These are phyloP conservation scores for Terana coerulea DNA, from an alignment of 768 basidiomycete species.

Conservation along the genomic window DNA sequence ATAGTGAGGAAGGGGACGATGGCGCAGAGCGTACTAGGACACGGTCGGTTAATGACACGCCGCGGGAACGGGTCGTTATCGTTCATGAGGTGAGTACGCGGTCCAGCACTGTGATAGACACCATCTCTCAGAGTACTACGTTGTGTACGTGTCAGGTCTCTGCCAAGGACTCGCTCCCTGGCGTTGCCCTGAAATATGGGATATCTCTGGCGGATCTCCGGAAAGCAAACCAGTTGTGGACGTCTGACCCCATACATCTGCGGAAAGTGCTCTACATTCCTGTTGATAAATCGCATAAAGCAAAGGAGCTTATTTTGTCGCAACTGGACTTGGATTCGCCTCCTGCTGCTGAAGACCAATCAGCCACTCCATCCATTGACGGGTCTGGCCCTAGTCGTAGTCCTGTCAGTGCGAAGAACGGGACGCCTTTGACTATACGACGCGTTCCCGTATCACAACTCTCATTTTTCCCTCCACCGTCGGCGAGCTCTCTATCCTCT, in stretches of 20 bases:
- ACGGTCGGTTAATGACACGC: background rate
- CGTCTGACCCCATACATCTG: conserved; percentile 88
- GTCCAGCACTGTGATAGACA: background rate
- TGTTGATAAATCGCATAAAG: conserved; percentile 50
- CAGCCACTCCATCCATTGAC: too few relatives aligned
- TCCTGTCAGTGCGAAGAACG: too few relatives aligned
- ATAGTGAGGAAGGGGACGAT: background rate
- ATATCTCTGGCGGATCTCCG: conserved; percentile 81
- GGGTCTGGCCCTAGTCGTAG: too few relatives aligned
- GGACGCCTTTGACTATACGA: conserved; percentile 18
- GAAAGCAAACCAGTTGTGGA: conserved; percentile 89
- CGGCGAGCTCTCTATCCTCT: background rate
- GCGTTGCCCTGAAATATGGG: conserved; percentile 87
- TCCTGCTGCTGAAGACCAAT: background rate
- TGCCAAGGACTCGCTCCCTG: conserved; percentile 75
- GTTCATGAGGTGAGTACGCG: conserved; percentile 49
- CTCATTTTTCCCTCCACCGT: conserved; percentile 30
- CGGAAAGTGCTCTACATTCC: conserved; percentile 83
- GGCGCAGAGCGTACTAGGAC: conserved; percentile 11
- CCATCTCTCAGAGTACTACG: conserved; percentile 1
- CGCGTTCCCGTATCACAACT: conserved; percentile 29
- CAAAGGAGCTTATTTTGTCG: conserved; percentile 30
- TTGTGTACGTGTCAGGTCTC: conserved; percentile 46
- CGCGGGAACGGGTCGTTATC: conserved; percentile 45
- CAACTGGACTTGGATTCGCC: conserved; percentile 12